Conservation (phyloP, 495 filamentous ascomycete genomes). For the Cryomyces minteri region DNA sequence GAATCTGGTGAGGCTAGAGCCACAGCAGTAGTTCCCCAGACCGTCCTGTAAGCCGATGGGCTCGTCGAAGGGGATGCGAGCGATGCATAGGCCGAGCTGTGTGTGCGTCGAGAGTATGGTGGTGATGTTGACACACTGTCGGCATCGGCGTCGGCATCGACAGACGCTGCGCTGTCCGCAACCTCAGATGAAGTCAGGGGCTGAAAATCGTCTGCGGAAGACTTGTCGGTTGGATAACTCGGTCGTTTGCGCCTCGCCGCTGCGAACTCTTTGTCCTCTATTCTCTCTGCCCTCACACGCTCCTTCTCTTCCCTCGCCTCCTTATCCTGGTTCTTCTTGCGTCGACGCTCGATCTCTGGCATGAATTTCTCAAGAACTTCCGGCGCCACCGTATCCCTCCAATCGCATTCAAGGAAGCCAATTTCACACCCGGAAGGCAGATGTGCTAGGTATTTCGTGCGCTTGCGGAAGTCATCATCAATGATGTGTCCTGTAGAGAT, state of each 20-base stretch:
- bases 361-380: slow-evolving; percentile 59
- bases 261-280: slow-evolving; percentile 32
- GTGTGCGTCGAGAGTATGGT: slow-evolving; percentile 29
- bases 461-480: slow-evolving; percentile 72
- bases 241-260: slow-evolving; percentile 16
- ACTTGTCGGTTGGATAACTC: slow-evolving; percentile 12
- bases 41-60: slow-evolving; percentile 54
- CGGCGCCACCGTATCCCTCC: slow-evolving; percentile 70
- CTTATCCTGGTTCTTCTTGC: slow-evolving; percentile 71
- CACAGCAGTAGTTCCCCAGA: slow-evolving; percentile 69
- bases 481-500: slow-evolving; percentile 82
- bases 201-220: slow-evolving; percentile 32
- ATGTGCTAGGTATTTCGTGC: slow-evolving; percentile 80
- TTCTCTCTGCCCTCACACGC: slow-evolving; percentile 65
- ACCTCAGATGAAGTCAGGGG: slow-evolving; percentile 34
- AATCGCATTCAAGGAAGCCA: slow-evolving; percentile 88
- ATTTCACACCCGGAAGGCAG: slow-evolving; percentile 87
- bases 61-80: slow-evolving; percentile 62
- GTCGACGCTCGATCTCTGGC: slow-evolving; percentile 56
- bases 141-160: slow-evolving; percentile 21
- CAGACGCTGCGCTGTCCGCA: slow-evolving; percentile 20
- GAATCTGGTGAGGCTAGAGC: slow-evolving; percentile 28
- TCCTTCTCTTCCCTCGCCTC: slow-evolving; percentile 81
- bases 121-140: slow-evolving; percentile 32
- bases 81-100: slow-evolving; percentile 39